Conservation (phyloP, 192 early-diverging fungal genomes). For the Coemansia sp. region DNA sequence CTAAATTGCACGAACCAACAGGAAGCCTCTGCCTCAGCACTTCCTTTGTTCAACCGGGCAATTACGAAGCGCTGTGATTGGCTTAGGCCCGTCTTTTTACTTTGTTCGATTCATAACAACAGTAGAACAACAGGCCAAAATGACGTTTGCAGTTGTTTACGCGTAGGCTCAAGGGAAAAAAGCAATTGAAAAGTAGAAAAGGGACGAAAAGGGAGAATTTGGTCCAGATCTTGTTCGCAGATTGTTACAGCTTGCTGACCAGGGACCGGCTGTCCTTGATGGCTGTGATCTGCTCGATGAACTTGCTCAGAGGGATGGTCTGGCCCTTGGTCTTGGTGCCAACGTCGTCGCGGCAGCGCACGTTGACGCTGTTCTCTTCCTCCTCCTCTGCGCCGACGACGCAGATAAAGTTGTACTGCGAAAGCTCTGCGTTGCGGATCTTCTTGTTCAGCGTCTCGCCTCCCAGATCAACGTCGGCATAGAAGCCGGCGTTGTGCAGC, state of each 20-base stretch:
- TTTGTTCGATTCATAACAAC: no score
- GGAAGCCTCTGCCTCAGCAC: no score
- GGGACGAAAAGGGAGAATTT: neutral
- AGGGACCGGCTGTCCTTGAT: constrained; percentile 64
- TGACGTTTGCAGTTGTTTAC: no score
- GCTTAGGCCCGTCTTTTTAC: no score
- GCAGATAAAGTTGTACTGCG: constrained; percentile 96
- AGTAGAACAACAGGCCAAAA: no score
- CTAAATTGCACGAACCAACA: no score
- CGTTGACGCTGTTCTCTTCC: constrained; percentile 76
- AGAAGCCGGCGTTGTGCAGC: constrained; percentile 71
- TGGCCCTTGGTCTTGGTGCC: constrained; percentile 80
- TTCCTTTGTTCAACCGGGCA: no score
- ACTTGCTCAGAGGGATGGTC: constrained; percentile 68
- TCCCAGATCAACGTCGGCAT: constrained; percentile 80
- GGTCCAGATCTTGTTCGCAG: neutral
- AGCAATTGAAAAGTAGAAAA: no score
- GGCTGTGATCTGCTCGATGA: constrained; percentile 64
- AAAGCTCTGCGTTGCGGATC: constrained; percentile 91
- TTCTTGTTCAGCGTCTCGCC: constrained; percentile 95
- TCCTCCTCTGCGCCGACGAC: constrained; percentile 89
- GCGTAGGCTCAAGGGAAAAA: no score
- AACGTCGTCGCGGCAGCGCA: constrained; percentile 82
- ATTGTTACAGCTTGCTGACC: constrained; percentile 55
- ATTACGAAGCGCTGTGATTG: no score